Conservation (phyloP, 805 yeast genomes). For the Metschnikowia matae region DNA sequence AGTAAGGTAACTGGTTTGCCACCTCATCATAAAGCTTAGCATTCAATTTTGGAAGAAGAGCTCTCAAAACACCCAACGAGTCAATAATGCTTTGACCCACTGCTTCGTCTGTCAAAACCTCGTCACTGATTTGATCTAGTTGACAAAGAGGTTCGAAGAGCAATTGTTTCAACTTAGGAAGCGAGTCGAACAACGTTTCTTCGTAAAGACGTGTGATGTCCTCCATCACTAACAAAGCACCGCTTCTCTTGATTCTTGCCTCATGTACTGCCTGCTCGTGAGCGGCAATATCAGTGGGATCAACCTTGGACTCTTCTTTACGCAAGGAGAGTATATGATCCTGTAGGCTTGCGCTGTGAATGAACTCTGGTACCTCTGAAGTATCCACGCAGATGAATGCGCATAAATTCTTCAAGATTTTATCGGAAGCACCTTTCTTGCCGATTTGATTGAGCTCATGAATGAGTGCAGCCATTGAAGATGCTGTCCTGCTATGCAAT, state of each 20-base stretch:
- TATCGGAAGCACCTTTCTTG: slow-evolving; percentile 76
- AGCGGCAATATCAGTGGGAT: slow-evolving; percentile 56
- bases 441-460: slow-evolving; percentile 50
- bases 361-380: slow-evolving; percentile 90
- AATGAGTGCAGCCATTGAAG: slow-evolving; percentile 62
- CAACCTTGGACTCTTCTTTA: slow-evolving; percentile 69
- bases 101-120: slow-evolving; percentile 36
- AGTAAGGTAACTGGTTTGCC: slow-evolving; percentile 34
- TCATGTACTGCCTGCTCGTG: slow-evolving; percentile 63
- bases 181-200: slow-evolving; percentile 47
- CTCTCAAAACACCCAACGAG: slow-evolving; percentile 75
- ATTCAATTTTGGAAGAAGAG: slow-evolving; percentile 62
- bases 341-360: slow-evolving; percentile 51
- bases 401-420: slow-evolving; percentile 84
- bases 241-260: slow-evolving; percentile 79
- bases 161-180: slow-evolving; percentile 62
- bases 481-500: slow-evolving; percentile 70
- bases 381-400: slow-evolving; percentile 95
- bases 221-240: slow-evolving; percentile 72
- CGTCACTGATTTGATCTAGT: slow-evolving; percentile 24
- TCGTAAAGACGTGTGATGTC: slow-evolving; percentile 52
- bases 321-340: slow-evolving; percentile 66
- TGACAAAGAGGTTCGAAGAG: slow-evolving; percentile 62
- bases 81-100: slow-evolving; percentile 82
- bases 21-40: slow-evolving; percentile 45